Conservation (phyloP, 1,139 yeast genomes). For the Kazachstania sp. region DNA sequence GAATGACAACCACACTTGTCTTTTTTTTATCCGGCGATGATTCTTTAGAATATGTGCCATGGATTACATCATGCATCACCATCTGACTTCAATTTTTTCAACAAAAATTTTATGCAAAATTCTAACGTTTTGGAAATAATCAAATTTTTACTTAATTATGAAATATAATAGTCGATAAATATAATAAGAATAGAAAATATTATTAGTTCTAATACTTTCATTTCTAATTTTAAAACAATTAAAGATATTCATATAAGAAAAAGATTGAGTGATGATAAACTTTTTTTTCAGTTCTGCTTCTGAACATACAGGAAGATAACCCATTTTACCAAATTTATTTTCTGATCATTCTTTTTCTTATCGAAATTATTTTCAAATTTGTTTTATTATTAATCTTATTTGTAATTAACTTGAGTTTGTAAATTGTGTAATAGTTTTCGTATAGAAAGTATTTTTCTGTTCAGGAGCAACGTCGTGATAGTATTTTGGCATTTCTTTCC, state of each 20-base stretch:
- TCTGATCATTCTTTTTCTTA: conserved; percentile 9
- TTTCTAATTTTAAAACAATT: neutral
- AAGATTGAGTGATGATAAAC: conserved; percentile 25
- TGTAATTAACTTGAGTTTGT: no score
- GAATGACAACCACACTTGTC: conserved; percentile 30
- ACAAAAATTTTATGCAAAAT: neutral
- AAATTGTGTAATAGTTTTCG: no score
- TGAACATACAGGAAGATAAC: conserved; percentile 32
- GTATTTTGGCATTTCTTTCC: no score
- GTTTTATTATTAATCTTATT: neutral
- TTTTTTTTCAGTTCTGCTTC: conserved; percentile 32
- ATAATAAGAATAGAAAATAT: conserved; percentile 2
- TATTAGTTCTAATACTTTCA: conserved; percentile 3
- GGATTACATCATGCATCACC: conserved; percentile 34
- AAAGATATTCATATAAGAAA: neutral
- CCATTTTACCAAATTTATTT: conserved; percentile 21
- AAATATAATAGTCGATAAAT: neutral
- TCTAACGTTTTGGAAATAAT: neutral
- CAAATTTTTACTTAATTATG: neutral
- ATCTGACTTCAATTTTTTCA: conserved; percentile 22
- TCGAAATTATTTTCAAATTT: neutral
- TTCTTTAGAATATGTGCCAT: conserved; percentile 32
- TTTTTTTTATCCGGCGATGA: conserved; percentile 32
- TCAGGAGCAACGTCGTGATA: no score
- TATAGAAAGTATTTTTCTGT: no score